Percentiles rank a stretch among this genome's conserved stretches.
phyloP scores from a whole-genome alignment of 805 yeast species.

The Kluyveromyces starmeri region DNA sequence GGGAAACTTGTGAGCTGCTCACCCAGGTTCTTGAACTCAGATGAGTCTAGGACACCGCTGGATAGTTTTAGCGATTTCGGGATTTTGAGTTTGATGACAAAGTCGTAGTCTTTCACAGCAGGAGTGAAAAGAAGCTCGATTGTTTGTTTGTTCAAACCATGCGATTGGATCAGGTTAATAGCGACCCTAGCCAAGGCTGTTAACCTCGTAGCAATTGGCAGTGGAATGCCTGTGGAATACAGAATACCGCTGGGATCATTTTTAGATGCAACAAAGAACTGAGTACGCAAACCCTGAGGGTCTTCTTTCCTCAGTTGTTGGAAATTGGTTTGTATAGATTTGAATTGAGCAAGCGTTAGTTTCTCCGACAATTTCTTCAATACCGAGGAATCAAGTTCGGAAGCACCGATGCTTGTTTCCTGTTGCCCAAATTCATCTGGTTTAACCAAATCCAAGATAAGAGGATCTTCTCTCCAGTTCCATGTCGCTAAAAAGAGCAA shows the following conservation, averaged over 20 bases:
- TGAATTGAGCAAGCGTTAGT: slow-evolving; percentile 52
- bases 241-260: slow-evolving; percentile 80
- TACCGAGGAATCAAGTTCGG: slow-evolving; percentile 27
- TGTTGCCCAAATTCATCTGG: slow-evolving; percentile 33
- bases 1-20: slow-evolving; percentile 27
- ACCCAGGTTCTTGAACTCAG: slow-evolving; percentile 52
- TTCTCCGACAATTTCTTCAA: slow-evolving; percentile 48
- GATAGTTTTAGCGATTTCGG: slow-evolving; percentile 34
- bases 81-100: slow-evolving; percentile 53
- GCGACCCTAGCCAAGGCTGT: slow-evolving; percentile 83
- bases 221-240: slow-evolving; percentile 59
- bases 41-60: slow-evolving; percentile 48
- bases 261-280: slow-evolving; percentile 74
- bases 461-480: slow-evolving; percentile 91
- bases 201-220: slow-evolving; percentile 79
- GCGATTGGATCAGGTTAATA: slow-evolving; percentile 39
- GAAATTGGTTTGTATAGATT: slow-evolving; percentile 55
- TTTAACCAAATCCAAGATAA: slow-evolving; percentile 67
- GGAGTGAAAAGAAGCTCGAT: slow-evolving; percentile 64
- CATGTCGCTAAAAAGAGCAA: slow-evolving; percentile 65
- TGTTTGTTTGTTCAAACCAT: slow-evolving; percentile 36
- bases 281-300: slow-evolving; percentile 72
- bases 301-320: slow-evolving; percentile 62
- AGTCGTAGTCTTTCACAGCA: slow-evolving; percentile 76
- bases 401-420: slow-evolving; percentile 20